Percentiles rank a stretch among this genome's conserved stretches.
These are phyloP conservation scores for Epichloe typhina DNA, from an alignment of 2,329 filamentous ascomycete species.

Conservation along the genomic window DNA sequence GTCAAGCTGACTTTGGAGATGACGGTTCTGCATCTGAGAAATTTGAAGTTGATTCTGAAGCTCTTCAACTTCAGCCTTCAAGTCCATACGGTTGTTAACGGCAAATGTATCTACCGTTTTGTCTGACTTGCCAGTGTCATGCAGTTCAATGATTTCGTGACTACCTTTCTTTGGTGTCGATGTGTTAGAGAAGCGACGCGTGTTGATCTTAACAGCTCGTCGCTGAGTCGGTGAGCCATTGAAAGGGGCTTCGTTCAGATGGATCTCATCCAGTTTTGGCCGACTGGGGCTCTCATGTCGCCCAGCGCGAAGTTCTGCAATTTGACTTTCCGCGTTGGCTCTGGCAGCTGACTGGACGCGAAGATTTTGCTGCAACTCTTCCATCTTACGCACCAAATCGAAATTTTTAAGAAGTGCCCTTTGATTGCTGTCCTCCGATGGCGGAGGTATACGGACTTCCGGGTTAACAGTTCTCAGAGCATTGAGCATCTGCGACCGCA, in stretches of 20 bases:
- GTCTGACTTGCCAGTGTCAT: slow-evolving; percentile 75
- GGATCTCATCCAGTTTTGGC: slow-evolving; percentile 74
- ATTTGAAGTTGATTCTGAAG: slow-evolving; percentile 90
- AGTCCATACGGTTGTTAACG: slow-evolving; percentile 80
- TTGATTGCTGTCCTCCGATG: slow-evolving; percentile 45
- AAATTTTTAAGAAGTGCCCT: slow-evolving; percentile 63
- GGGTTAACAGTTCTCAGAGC: slow-evolving; percentile 83
- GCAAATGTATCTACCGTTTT: slow-evolving; percentile 67
- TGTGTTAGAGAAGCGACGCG: slow-evolving; percentile 54
- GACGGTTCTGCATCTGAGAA: slow-evolving; percentile 87
- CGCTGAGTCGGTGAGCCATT: slow-evolving; percentile 64
- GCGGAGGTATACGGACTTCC: slow-evolving; percentile 49
- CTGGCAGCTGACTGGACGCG: slow-evolving; percentile 72
- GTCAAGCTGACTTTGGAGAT: slow-evolving; percentile 78
- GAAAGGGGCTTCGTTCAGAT: slow-evolving; percentile 64
- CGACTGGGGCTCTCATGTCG: slow-evolving; percentile 61
- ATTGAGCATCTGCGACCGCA: slow-evolving; percentile 65
- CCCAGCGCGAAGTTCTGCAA: slow-evolving; percentile 63
- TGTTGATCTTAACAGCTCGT: slow-evolving; percentile 40
- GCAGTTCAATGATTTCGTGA: slow-evolving; percentile 41
- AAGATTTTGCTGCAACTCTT: slow-evolving; percentile 78
- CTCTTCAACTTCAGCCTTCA: slow-evolving; percentile 81
- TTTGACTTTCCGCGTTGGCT: slow-evolving; percentile 67
- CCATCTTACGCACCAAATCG: slow-evolving; percentile 73
- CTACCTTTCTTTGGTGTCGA: slow-evolving; percentile 67